phyloP scores from a whole-genome alignment of 108 stramenopile species.

The Epithemia pelagica region DNA sequence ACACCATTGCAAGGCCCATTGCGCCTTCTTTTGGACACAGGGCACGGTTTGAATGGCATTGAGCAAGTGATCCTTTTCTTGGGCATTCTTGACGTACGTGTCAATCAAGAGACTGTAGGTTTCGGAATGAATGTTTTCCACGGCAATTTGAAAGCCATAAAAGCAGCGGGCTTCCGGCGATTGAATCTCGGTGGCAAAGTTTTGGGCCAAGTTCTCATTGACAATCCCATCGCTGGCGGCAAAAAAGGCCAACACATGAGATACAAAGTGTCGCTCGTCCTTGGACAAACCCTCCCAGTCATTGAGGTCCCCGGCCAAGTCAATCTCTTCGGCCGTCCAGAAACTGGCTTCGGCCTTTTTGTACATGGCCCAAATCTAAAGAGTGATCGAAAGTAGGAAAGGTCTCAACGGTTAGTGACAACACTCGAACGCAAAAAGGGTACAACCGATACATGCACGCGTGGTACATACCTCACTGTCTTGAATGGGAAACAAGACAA shows the following conservation, averaged over 20 bases:
- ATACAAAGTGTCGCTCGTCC: conserved; percentile 98
- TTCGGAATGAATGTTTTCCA: conserved; percentile 99
- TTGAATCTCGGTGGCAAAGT: conserved; percentile 97
- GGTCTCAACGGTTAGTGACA: not conserved
- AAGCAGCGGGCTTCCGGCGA: conserved; percentile 98
- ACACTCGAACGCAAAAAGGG: no score
- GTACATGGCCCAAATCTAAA: conserved; percentile 97
- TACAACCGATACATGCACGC: not conserved
- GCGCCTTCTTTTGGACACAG: conserved; percentile 96
- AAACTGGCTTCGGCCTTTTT: conserved; percentile 99
- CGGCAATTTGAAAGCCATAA: conserved; percentile 99
- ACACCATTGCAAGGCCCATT: conserved; percentile 98
- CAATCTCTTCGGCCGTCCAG: conserved; percentile 99
- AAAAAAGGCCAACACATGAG: conserved; percentile 98
- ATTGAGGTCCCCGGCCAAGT: conserved; percentile 89
- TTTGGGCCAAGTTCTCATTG: conserved; percentile 97
- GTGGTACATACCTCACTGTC: conserved; percentile 82
- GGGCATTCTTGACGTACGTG: conserved; percentile 90
- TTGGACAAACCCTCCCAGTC: conserved; percentile 89
- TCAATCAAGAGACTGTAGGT: conserved; percentile 98
- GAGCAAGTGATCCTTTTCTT: conserved; percentile 76
- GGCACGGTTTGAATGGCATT: conserved; percentile 91
- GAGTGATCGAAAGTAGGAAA: not conserved
- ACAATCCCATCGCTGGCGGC: conserved; percentile 99
- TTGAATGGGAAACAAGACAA: conserved; percentile 98